Evolutionary conservation across 2,329 filamentous ascomycete species (phyloP).

Genomic region (Aspergillus alliaceus): DNA sequence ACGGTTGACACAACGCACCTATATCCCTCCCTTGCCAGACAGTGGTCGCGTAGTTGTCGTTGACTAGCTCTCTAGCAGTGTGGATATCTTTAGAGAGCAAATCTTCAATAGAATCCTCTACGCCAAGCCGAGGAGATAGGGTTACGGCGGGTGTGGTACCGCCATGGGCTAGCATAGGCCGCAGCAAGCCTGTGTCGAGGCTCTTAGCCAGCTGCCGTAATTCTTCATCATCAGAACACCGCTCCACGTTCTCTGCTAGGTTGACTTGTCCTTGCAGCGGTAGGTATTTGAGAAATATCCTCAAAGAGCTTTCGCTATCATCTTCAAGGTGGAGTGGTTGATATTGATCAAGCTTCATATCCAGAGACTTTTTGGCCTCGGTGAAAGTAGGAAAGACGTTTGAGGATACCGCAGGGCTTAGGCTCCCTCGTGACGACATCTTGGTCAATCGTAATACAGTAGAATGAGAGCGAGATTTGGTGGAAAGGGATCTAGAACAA

Average conservation of each 20-base stretch:
- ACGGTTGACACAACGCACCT: constrained; percentile 18
- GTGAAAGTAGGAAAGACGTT: neutral
- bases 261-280: constrained; percentile 9
- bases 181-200: constrained; percentile 17
- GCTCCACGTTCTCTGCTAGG: constrained; percentile 15
- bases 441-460: neutral
- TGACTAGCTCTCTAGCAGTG: constrained; percentile 5
- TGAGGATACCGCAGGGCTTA: neutral
- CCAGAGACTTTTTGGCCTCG: neutral
- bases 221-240: constrained; percentile 14
- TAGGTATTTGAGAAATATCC: neutral
- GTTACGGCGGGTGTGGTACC: constrained; percentile 16
- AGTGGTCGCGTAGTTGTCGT: constrained; percentile 7
- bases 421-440: neutral
- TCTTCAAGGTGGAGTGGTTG: neutral
- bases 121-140: constrained; percentile 15
- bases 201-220: constrained; percentile 16
- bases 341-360: neutral
- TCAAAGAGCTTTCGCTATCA: neutral
- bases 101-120: constrained; percentile 20
- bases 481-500: neutral
- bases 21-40: constrained; percentile 21
- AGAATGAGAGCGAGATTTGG: neutral
- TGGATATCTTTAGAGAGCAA: constrained; percentile 1
- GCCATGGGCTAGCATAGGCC: constrained; percentile 19